Evolutionary conservation across 495 filamentous ascomycete genomes (phyloP), one percentile per base, ranked within the genome.

Genomic region (Podospora anserina): DNA sequence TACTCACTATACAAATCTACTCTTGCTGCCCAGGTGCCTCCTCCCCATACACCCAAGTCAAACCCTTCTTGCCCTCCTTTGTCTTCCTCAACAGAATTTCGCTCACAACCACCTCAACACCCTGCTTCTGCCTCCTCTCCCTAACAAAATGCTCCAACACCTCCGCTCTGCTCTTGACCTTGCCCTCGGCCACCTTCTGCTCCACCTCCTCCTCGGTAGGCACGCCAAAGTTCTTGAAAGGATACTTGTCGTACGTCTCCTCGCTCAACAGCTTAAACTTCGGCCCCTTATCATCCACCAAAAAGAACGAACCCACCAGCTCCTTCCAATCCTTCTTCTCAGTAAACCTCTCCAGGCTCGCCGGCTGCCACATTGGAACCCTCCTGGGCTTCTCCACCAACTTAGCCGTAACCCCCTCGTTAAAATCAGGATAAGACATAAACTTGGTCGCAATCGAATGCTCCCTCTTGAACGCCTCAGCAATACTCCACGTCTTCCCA

Each of bases 341-440:
- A 2, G 79, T 64, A 28, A 92, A 86, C 44, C 88, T 88, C 26
- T 86, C 82, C 11, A 97, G 82, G 5, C 82, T 84, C 26, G 84
- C 83, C 4, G 94, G 94, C 63, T 90, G 73, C 93, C 93, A 97
- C 55, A 79, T 77, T 2, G 91, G 86, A 28, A 79, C 79, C 64
- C 82, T 77, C n/a, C 16, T 20, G 2, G 11, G 54, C 79, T 92
- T 91, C 39, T 85, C 82, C 70, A 94, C 84, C 27, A 98, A 83
- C 26, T 86, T 83, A 28, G 92, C 89, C 64, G 86, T 87, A 57
- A 98, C 94, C 54, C 95, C 95, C 77, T 92, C 89, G 59, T 86
- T 86, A 78, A 98, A 99, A 77, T 99, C 95, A 4, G 87, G 89
- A 73, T 92, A 87, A 39, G 79, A 76, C 94, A 98, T 97, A 83